Evolutionary conservation across 257 asterid species (phyloP), one percentile per base, ranked within the genome.

Genomic region (Rauvolfia tetraphylla): DNA sequence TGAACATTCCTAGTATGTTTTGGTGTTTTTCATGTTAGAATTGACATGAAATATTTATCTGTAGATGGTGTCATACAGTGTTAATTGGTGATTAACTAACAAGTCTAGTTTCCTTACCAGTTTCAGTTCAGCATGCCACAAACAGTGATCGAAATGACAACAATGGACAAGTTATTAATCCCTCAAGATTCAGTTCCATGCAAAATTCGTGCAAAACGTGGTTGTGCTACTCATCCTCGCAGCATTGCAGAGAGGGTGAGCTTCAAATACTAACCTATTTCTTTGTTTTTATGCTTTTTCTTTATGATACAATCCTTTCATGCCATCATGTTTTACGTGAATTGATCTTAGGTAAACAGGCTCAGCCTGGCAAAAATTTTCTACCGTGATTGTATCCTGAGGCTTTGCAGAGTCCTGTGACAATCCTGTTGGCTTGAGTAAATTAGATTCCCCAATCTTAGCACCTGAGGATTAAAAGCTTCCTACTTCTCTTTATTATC

Each of bases 211-310:
- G 98, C 98, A 20, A 92, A 92, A 84, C 97, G 98, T 22, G 98
- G 98, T 46, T 92, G 83, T 72, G 98, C 98, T 71, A 92, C 98
- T 10, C 98, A 92, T 83, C 98, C 98, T 81, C 98, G 98, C 54
- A 92, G 98, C 88, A 91, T 92, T 81, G 98, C 98, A 33, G 98
- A 92, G 79, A 81, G 98, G 89, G 98, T 92, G 62, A 51, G 77
- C 68, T 31, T 27, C 53, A 41, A 20, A 49, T 20, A 23, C 51
- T 18, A 27, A 12, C 51, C 39, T 49, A n/a, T 31, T 54, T 15
- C 34, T 71, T 59, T 39, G 65, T 53, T 53, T 20, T 53, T 18
- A 20, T 53, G 9, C 3, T 14, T 15, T 49, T 49, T 49, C 20
- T 49, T 49, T 2, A 5, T 44, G 14, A 44, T 7, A 44, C 8